Evolutionary conservation across 352 stramenopile species (phyloP).

Genomic region (Phytophthora pinifolia): DNA sequence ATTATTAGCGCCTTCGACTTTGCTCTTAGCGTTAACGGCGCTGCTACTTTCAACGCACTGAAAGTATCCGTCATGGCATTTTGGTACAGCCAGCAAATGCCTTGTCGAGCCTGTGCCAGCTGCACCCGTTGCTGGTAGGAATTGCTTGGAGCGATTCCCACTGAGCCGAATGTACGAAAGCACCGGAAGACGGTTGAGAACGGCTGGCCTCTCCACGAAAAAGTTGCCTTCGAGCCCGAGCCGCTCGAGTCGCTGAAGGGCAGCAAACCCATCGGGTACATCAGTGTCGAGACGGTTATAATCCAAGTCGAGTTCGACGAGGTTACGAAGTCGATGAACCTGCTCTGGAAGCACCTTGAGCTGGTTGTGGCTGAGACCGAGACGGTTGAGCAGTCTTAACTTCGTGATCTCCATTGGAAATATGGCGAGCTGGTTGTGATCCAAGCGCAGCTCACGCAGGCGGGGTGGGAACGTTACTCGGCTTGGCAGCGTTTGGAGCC

Average conservation of each 20-base stretch:
- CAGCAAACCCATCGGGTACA: slow-evolving; percentile 41
- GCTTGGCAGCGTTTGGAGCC: slow-evolving; percentile 38
- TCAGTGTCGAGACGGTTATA: slow-evolving; percentile 49
- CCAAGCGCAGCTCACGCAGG: slow-evolving; percentile 52
- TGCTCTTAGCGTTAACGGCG: neutral
- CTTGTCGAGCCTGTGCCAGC: neutral
- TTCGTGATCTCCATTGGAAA: slow-evolving; percentile 59
- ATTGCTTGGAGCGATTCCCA: slow-evolving; percentile 37
- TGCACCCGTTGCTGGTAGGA: neutral
- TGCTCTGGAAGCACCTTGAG: slow-evolving; percentile 40
- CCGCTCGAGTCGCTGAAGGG: slow-evolving; percentile 49
- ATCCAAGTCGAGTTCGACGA: slow-evolving; percentile 70
- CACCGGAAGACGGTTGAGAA: slow-evolving; percentile 33
- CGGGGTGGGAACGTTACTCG: slow-evolving; percentile 38
- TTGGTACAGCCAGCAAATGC: slow-evolving; percentile 20
- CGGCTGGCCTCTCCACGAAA: slow-evolving; percentile 24
- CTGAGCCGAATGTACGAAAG: slow-evolving; percentile 52
- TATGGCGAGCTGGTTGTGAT: slow-evolving; percentile 45
- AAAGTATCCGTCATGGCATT: slow-evolving; percentile 57
- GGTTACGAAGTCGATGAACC: slow-evolving; percentile 54
- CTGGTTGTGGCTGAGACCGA: slow-evolving; percentile 63
- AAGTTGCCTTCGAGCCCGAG: slow-evolving; percentile 67
- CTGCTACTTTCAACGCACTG: slow-evolving; percentile 30
- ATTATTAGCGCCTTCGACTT: neutral
- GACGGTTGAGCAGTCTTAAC: slow-evolving; percentile 51